Percentiles rank a stretch among this genome's conserved stretches.
These are phyloP conservation scores for Rhododendron kiyosumense DNA, from an alignment of 148 eudicot genomes.

Conservation along the genomic window DNA sequence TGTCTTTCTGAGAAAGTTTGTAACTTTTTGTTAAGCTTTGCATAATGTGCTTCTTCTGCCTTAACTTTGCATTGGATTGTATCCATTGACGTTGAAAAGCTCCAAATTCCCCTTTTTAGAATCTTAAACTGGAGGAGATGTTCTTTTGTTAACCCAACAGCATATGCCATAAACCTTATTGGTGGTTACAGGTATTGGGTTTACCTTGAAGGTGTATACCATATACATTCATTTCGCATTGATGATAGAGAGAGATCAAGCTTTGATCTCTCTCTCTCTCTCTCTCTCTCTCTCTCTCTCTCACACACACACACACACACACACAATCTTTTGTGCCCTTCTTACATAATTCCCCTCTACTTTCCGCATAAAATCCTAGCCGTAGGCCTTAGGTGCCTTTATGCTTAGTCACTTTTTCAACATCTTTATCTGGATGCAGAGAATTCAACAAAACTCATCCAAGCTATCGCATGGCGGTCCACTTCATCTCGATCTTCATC, in stretches of 20 bases:
- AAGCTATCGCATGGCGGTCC: conserved; percentile 72
- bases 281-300: neutral
- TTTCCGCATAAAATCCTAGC: neutral
- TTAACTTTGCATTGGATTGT: conserved; percentile 3
- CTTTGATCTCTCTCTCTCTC: neutral
- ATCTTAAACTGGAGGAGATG: neutral
- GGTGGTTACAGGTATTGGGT: neutral
- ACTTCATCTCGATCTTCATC: conserved; percentile 66
- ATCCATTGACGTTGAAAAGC: neutral
- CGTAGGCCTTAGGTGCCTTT: neutral
- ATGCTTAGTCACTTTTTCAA: neutral
- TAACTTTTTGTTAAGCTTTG: neutral
- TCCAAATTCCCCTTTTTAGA: neutral
- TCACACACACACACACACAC: neutral
- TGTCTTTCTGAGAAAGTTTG: conserved; percentile 6
- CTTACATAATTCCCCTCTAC: neutral
- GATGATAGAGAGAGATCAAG: neutral
- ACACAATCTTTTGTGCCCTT: neutral
- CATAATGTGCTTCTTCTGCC: neutral
- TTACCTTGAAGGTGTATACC: neutral
- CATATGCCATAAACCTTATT: neutral
- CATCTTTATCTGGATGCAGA: conserved; percentile 43
- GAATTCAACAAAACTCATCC: conserved; percentile 84
- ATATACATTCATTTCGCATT: neutral
- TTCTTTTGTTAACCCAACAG: neutral